Evolutionary conservation across 306 rosid species (phyloP).

Genomic region (Pyrus communis): DNA sequence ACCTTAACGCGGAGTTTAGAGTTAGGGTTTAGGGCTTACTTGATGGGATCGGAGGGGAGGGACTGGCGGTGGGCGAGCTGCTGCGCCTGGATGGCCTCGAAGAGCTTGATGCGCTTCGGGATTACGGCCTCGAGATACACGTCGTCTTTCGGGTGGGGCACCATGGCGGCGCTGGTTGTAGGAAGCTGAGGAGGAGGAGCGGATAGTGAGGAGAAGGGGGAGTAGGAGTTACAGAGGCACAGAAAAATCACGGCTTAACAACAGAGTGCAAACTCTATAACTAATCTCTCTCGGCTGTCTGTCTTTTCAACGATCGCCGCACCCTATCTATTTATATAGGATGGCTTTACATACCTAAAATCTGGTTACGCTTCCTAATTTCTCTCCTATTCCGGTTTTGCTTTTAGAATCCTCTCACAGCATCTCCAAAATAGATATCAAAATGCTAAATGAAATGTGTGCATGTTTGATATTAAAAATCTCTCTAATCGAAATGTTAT

Average conservation of each 20-base stretch:
- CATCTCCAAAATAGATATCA: no score
- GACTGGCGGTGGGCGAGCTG: constrained; percentile 37
- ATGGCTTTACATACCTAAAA: no score
- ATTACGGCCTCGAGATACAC: constrained; percentile 46
- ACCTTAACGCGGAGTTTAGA: background rate
- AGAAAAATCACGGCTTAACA: no score
- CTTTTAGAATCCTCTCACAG: fast-evolving
- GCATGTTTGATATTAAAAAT: no score
- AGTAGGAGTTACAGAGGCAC: background rate
- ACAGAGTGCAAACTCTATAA: no score
- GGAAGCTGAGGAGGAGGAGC: background rate
- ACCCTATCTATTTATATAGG: no score
- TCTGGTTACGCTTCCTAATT: no score
- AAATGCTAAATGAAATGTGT: no score
- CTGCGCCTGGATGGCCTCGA: constrained; percentile 44
- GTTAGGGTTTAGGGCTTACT: constrained; percentile 15
- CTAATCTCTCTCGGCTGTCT: no score
- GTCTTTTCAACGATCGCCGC: no score
- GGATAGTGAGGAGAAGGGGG: constrained; percentile 31
- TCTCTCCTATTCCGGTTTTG: no score
- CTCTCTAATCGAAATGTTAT: fast-evolving
- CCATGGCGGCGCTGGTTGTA: constrained; percentile 17
- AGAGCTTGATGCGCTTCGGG: constrained; percentile 57
- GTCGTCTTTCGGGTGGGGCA: constrained; percentile 55
- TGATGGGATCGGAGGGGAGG: constrained; percentile 70